phyloP scores from a whole-genome alignment of 2,329 filamentous ascomycete genomes.

The Colletotrichum sp. region DNA sequence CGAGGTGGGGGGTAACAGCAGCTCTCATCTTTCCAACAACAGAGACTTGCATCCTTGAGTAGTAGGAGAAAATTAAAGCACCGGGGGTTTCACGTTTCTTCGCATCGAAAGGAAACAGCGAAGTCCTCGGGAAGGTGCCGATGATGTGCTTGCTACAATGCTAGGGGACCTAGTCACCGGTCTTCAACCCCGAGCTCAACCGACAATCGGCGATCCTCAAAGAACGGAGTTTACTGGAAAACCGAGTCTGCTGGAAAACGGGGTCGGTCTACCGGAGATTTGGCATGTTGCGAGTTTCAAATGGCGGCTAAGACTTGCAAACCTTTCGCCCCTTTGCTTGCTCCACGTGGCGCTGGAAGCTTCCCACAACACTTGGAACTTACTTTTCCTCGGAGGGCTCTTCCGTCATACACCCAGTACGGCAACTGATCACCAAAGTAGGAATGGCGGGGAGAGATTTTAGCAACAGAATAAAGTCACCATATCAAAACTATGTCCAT shows the following conservation, averaged over 20 bases:
- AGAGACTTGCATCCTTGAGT: not conserved
- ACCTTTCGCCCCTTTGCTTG: not conserved
- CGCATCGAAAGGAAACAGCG: not conserved
- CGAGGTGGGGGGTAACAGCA: not conserved
- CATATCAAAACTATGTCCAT: not conserved
- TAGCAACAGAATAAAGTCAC: accelerated
- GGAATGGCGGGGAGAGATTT: no score
- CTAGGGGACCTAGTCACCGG: not conserved
- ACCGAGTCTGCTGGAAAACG: not conserved
- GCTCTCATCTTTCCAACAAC: not conserved
- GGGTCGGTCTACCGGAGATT: not conserved
- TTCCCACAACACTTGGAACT: not conserved
- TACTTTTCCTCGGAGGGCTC: not conserved
- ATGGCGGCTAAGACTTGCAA: not conserved
- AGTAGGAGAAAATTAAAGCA: accelerated
- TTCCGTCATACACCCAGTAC: not conserved
- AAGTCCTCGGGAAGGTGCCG: not conserved
- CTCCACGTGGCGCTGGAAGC: not conserved
- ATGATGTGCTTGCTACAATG: not conserved
- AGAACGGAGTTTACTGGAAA: accelerated
- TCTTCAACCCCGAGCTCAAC: not conserved
- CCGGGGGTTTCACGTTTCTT: accelerated
- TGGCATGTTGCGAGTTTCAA: not conserved
- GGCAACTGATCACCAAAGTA: not conserved
- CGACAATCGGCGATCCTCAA: not conserved